Evolutionary conservation across 2,329 filamentous ascomycete genomes (phyloP).

Genomic region (Colletotrichum paranaense): DNA sequence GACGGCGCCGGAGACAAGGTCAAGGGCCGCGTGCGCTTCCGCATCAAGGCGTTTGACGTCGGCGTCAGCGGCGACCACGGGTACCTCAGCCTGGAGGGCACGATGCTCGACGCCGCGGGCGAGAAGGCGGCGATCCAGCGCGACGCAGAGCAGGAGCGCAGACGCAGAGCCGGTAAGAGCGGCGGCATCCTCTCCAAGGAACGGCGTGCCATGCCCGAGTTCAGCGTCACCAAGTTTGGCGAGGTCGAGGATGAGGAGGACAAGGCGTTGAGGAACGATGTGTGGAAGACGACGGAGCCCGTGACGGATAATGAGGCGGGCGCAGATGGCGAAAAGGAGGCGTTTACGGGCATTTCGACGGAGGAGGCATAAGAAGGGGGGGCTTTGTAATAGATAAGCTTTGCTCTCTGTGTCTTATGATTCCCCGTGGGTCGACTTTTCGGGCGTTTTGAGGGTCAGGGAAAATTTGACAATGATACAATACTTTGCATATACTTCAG

Average conservation of each 20-base stretch:
- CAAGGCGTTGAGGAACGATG: conserved; percentile 35
- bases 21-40: conserved; percentile 77
- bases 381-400: not conserved
- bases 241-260: conserved; percentile 59
- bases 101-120: conserved; percentile 78
- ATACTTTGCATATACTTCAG: conserved; percentile 4
- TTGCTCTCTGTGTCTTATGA: conserved; percentile 7
- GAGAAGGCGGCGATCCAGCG: conserved; percentile 66
- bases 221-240: conserved; percentile 67
- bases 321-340: conserved; percentile 9
- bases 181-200: conserved; percentile 38
- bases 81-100: conserved; percentile 88
- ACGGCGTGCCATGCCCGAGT: conserved; percentile 59
- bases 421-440: conserved; percentile 17
- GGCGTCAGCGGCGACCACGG: conserved; percentile 79
- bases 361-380: conserved; percentile 27
- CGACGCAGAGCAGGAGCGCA: conserved; percentile 62
- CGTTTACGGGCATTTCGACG: conserved; percentile 28
- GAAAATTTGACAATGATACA: conserved; percentile 32
- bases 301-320: conserved; percentile 17
- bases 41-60: conserved; percentile 87
- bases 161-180: conserved; percentile 42
- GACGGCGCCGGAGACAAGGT: conserved; percentile 77
- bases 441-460: conserved; percentile 33
- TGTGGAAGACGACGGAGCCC: conserved; percentile 36